phyloP scores from a whole-genome alignment of 2,329 filamentous ascomycete species.

The Colletotrichum sp. region DNA sequence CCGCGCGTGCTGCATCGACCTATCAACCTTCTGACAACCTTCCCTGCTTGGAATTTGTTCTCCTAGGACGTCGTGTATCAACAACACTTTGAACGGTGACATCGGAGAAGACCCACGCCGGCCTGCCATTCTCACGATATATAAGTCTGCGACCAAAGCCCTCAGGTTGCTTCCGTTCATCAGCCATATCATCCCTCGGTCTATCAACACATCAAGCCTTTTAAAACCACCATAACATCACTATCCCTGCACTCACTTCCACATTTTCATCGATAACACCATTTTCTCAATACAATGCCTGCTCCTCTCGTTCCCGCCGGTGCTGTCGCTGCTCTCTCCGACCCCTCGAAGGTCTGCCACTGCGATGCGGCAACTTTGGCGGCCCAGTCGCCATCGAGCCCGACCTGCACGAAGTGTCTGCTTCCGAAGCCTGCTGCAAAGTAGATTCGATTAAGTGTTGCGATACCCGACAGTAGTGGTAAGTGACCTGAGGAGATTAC shows the following conservation, averaged over 20 bases:
- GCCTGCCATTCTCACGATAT: not conserved
- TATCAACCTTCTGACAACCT: not conserved
- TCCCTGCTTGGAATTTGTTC: not conserved
- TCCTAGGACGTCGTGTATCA: not conserved
- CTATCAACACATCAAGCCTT: not conserved
- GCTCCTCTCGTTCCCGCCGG: not conserved
- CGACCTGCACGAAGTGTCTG: not conserved
- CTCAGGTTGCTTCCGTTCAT: not conserved
- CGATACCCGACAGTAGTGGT: not conserved
- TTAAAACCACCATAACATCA: not conserved
- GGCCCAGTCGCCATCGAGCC: not conserved
- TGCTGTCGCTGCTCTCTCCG: not conserved
- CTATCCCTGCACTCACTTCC: not conserved
- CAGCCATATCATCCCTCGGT: not conserved
- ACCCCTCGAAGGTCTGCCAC: not conserved
- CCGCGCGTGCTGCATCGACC: not conserved
- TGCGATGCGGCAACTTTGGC: not conserved
- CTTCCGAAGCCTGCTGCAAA: not conserved
- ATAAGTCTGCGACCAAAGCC: not conserved
- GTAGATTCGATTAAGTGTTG: not conserved
- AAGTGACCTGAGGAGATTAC: not conserved
- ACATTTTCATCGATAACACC: not conserved
- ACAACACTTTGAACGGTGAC: not conserved
- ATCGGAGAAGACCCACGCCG: not conserved
- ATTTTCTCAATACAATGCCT: not conserved